These are phyloP conservation scores for Zizania palustris DNA, from an alignment of 202 grass and related monocot species.

Conservation along the genomic window DNA sequence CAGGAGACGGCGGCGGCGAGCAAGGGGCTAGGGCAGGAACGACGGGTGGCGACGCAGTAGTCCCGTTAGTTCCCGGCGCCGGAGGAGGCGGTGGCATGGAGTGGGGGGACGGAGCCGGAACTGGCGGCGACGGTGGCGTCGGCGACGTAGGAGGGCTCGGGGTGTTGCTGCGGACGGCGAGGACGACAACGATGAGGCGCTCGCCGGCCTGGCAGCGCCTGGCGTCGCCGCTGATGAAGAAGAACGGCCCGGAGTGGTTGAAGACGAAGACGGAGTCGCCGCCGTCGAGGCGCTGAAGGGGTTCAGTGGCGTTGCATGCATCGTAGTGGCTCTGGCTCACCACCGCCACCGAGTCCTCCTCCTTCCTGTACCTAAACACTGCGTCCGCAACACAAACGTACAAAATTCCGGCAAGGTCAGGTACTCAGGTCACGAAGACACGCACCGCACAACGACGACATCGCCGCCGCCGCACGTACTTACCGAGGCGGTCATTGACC, in stretches of 20 bases:
- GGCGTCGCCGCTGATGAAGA: conserved; percentile 72
- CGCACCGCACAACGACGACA: background rate
- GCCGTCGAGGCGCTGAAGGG: conserved; percentile 41
- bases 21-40: background rate
- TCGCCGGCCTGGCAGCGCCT: conserved; percentile 51
- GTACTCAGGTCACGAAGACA: background rate
- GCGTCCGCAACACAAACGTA: background rate
- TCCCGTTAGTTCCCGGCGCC: background rate
- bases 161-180: conserved; percentile 44
- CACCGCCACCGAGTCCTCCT: conserved; percentile 54
- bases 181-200: conserved; percentile 64
- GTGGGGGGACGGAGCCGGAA: background rate
- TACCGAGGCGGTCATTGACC: conserved; percentile 78
- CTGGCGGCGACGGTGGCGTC: background rate
- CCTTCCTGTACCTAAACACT: conserved; percentile 71
- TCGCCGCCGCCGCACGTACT: background rate
- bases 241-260: conserved; percentile 46
- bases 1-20: background rate
- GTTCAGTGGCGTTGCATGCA: conserved; percentile 57
- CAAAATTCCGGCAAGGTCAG: background rate
- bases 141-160: background rate
- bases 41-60: background rate
- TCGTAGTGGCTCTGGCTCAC: conserved; percentile 58
- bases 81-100: background rate
- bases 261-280: conserved; percentile 55